Evolutionary conservation across 257 asterid genomes (phyloP).

Genomic region (Nyctanthes arbortristis): DNA sequence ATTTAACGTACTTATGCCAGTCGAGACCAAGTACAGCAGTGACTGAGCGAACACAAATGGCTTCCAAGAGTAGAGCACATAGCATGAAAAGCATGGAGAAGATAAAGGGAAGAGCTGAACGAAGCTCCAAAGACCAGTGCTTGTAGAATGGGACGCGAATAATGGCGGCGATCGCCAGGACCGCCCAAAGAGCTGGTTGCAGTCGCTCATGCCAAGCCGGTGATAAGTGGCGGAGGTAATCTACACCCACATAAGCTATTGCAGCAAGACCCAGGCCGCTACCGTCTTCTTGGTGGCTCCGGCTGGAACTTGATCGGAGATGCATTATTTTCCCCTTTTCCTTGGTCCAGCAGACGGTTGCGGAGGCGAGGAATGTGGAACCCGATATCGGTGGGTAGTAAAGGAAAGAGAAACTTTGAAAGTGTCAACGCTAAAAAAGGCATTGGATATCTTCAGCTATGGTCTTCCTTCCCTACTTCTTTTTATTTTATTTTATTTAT

Average conservation of each 20-base stretch:
- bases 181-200: conserved; percentile 82
- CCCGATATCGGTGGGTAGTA: neutral
- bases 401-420: neutral
- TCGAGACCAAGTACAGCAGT: conserved; percentile 96
- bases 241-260: conserved; percentile 67
- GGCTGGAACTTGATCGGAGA: conserved; percentile 32
- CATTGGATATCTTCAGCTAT: too few species aligned
- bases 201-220: conserved; percentile 83
- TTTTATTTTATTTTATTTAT: too few species aligned
- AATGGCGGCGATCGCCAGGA: conserved; percentile 60
- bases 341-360: too few species aligned
- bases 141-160: conserved; percentile 75
- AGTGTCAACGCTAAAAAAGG: too few species aligned
- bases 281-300: conserved; percentile 37
- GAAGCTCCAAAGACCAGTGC: conserved; percentile 86
- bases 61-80: conserved; percentile 79
- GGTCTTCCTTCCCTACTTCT: too few species aligned
- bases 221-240: conserved; percentile 86
- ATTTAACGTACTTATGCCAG: conserved; percentile 83
- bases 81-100: conserved; percentile 72
- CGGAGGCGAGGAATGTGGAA: neutral
- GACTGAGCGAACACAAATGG: conserved; percentile 88
- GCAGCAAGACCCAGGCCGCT: conserved; percentile 85
- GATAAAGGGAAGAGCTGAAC: conserved; percentile 79
- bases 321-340: conserved; percentile 27